These are phyloP conservation scores for Spencermartinsiella europaea DNA, from an alignment of 805 yeast species.

Conservation along the genomic window DNA sequence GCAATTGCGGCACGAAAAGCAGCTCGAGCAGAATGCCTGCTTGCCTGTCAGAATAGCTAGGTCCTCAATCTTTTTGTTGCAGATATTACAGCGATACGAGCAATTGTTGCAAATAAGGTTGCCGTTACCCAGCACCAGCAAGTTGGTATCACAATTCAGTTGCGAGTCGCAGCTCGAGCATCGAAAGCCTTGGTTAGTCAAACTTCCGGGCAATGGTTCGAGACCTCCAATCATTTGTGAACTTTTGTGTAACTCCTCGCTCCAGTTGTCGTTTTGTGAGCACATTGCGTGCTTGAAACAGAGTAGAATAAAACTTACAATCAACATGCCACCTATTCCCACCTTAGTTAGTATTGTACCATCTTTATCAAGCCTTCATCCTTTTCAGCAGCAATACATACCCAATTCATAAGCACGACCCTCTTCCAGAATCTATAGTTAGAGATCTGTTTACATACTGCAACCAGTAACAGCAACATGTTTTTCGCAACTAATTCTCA, in stretches of 20 bases:
- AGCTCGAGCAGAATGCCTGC: slow-evolving; percentile 85
- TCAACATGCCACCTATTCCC: slow-evolving; percentile 94
- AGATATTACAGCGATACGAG: slow-evolving; percentile 82
- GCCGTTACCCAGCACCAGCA: slow-evolving; percentile 89
- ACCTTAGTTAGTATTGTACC: slow-evolving; percentile 41
- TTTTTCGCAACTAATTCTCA: too few relatives aligned
- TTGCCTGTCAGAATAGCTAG: slow-evolving; percentile 93
- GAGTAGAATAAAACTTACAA: slow-evolving; percentile 46
- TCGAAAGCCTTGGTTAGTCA: slow-evolving; percentile 44
- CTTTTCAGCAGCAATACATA: too few relatives aligned
- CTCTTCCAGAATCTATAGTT: slow-evolving; percentile 53
- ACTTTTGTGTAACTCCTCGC: too few relatives aligned
- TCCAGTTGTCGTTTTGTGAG: too few relatives aligned
- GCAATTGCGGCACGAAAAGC: slow-evolving; percentile 89
- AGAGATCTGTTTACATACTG: not conserved
- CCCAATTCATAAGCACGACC: slow-evolving; percentile 90
- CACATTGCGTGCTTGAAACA: too few relatives aligned
- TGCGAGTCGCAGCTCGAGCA: slow-evolving; percentile 79
- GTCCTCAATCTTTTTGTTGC: slow-evolving; percentile 84
- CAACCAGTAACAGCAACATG: not conserved
- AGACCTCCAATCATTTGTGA: too few relatives aligned
- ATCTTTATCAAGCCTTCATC: too few relatives aligned
- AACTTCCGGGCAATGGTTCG: too few relatives aligned
- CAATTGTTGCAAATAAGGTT: slow-evolving; percentile 85
- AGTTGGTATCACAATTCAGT: slow-evolving; percentile 82